Evolutionary conservation across 768 basidiomycete genomes (phyloP), one percentile per base, ranked within the genome.

Genomic region (Saitozyma sp.): DNA sequence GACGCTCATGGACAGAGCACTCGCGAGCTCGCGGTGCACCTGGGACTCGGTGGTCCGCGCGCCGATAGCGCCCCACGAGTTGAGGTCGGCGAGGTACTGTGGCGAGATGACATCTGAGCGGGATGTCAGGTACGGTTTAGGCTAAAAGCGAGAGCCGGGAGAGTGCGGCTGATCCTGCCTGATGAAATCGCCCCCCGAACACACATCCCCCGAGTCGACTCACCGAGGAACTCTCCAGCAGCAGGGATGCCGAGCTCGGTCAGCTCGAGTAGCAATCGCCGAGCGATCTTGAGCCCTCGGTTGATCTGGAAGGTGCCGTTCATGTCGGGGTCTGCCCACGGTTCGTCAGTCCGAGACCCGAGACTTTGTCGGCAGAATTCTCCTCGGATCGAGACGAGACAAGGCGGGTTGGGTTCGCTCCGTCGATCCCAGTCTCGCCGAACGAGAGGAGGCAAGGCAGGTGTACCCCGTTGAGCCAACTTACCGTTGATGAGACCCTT

Each of bases 241-340:
- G 89, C 87, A 4, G 96, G 95, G 1, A 99, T 80, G 20, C 96
- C 96, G 71, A 97, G 80, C 67, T 91, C 90, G 0, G 91, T 89
- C 49, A 99, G 82, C 62, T 98, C 90, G 46, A 97, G 84, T 37
- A 99, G 86, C 41, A 97, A 82, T 6, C 86, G 86, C 45, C 96
- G 88, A 1, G 92, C 95, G 54, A 88, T 85, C 38, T 93, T 88
- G 39, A 99, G 84, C 16, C 96, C 96, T 70, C 89, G 89, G 85
- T 99, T 99, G 80, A 98, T 98, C 69, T 92, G 90, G 86, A 90
- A 97, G 74, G 79, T 80, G 38, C 88, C 85, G 80, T 97, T 93
- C 83, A 97, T 87, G 58, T 92, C 90, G 7, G 95, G 94, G 74
- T 97, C 82, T 80, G 66, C n/a, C 19, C 10, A 41, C 4, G 45